A percentile compares a stretch with the other conserved stretches of the same genome.
Conservation (phyloP, 441 rosid genomes). For the Aleurites moluccanus region DNA sequence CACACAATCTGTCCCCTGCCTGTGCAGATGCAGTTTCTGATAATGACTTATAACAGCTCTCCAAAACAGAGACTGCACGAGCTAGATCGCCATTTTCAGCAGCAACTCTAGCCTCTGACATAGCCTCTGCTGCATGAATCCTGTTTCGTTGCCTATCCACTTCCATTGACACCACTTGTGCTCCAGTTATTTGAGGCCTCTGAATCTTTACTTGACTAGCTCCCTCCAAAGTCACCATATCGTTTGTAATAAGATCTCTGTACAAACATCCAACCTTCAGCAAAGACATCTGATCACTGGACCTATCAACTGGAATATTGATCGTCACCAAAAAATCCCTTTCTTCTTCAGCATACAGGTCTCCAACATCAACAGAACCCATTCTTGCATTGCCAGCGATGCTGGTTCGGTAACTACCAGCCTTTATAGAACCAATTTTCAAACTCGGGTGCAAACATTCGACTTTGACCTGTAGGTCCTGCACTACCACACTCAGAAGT, state of each 20-base stretch:
- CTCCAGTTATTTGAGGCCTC: slow-evolving; percentile 53
- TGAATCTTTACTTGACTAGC: slow-evolving; percentile 44
- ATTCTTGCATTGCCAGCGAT: slow-evolving; percentile 39
- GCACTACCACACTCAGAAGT: slow-evolving; percentile 68
- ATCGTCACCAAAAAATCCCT: slow-evolving; percentile 68
- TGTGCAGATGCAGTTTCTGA: slow-evolving; percentile 62
- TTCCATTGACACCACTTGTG: slow-evolving; percentile 58
- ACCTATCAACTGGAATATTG: slow-evolving; percentile 50
- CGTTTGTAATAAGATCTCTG: slow-evolving; percentile 70
- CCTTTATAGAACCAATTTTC: slow-evolving; percentile 56
- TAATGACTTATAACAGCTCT: slow-evolving; percentile 48
- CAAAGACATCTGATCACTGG: slow-evolving; percentile 43
- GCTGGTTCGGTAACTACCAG: slow-evolving; percentile 70
- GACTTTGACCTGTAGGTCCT: slow-evolving; percentile 55
- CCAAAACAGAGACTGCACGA: slow-evolving; percentile 61
- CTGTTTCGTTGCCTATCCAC: slow-evolving; percentile 91
- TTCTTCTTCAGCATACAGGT: slow-evolving; percentile 91
- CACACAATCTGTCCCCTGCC: slow-evolving; percentile 62
- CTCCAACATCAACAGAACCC: slow-evolving; percentile 71
- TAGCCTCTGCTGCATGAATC: slow-evolving; percentile 74
- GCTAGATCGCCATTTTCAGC: slow-evolving; percentile 81
- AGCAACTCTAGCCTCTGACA: slow-evolving; percentile 64
- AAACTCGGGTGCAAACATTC: slow-evolving; percentile 48
- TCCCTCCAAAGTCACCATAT: slow-evolving; percentile 43
- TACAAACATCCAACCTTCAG: slow-evolving; percentile 66